Conservation (phyloP, 768 basidiomycete species). For the Mycena sanguinolenta region DNA sequence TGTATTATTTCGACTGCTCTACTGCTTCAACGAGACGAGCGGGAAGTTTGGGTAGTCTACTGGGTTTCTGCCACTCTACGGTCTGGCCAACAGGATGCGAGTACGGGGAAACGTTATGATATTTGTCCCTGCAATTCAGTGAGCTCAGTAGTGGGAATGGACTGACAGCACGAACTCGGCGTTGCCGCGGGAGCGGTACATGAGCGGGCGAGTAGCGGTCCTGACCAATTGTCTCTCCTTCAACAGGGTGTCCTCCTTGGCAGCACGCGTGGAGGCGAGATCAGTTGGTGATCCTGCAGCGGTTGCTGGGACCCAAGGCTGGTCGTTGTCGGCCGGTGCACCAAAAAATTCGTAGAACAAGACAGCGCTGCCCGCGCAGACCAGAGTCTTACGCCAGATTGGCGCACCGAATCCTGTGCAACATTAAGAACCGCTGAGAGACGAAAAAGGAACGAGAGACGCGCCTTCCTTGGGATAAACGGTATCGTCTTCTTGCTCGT, state of each 20-base stretch:
- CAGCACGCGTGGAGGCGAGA: conserved; percentile 24
- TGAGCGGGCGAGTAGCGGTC: conserved; percentile 23
- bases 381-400: conserved; percentile 76
- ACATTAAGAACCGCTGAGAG: neutral
- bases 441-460: conserved; percentile 33
- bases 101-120: conserved; percentile 70
- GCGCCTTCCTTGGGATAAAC: conserved; percentile 74
- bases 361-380: conserved; percentile 63
- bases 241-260: conserved; percentile 7
- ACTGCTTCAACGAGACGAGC: neutral
- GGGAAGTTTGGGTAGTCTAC: neutral
- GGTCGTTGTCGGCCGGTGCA: conserved; percentile 65
- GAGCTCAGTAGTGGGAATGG: conserved; percentile 23
- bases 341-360: conserved; percentile 81
- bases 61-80: conserved; percentile 35
- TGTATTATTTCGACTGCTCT: neutral
- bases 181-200: conserved; percentile 78
- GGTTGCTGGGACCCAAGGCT: conserved; percentile 19
- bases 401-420: conserved; percentile 70
- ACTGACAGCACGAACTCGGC: conserved; percentile 66
- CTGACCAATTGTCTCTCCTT: conserved; percentile 28
- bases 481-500: conserved; percentile 51
- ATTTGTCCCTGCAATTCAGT: conserved; percentile 59
- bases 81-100: conserved; percentile 67
- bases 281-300: neutral